Evolutionary conservation across 179 eudicot genomes (phyloP).

Genomic region (Gypsophila paniculata): DNA sequence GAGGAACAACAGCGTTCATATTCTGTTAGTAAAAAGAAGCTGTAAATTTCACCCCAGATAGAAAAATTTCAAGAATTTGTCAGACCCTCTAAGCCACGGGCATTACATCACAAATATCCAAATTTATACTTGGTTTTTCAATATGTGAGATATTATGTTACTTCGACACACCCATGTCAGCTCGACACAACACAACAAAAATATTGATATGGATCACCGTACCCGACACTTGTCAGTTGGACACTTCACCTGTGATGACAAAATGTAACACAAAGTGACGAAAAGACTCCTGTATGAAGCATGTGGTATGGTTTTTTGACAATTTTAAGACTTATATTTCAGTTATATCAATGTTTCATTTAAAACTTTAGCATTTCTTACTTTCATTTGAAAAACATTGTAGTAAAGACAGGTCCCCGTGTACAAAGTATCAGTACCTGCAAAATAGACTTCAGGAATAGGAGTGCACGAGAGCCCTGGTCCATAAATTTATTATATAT

Average conservation of each 20-base stretch:
- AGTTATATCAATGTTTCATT: too few species aligned
- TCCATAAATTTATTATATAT: constrained; percentile 64
- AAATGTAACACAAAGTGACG: too few species aligned
- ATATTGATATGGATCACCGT: background rate
- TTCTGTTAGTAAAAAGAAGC: background rate
- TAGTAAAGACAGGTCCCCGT: background rate
- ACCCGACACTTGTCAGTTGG: background rate
- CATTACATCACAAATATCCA: background rate
- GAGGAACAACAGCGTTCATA: background rate
- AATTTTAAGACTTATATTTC: too few species aligned
- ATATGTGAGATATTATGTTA: background rate
- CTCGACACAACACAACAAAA: background rate
- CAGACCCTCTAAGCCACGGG: constrained; percentile 4
- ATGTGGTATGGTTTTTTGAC: too few species aligned
- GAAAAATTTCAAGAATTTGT: background rate
- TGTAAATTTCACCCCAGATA: background rate
- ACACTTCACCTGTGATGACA: too few species aligned
- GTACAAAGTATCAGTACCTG: constrained; percentile 49
- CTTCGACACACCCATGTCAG: background rate
- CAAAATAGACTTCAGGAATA: constrained; percentile 72
- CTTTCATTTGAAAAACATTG: too few species aligned
- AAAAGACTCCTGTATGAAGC: too few species aligned
- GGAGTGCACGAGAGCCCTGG: constrained; percentile 68
- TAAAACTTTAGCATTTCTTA: too few species aligned
- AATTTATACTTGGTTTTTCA: too few species aligned